Conservation (phyloP, 495 filamentous ascomycete genomes). For the Talaromyces trachyspermus region DNA sequence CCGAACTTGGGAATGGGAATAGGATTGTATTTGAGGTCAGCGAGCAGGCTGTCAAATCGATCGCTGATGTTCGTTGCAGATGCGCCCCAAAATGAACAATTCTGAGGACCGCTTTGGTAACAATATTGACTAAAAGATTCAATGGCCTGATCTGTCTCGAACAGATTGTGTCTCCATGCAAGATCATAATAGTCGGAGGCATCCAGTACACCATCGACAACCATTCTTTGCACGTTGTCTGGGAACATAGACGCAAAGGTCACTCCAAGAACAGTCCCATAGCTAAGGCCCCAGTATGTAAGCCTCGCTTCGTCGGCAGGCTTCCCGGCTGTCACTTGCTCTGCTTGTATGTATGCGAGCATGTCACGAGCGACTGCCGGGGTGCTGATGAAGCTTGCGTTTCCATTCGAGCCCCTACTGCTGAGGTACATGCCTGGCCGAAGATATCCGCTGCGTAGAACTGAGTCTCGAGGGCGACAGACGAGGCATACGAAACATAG, state of each 20-base stretch:
- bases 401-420: constrained; percentile 15
- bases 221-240: constrained; percentile 28
- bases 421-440: constrained; percentile 22
- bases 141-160: constrained; percentile 32
- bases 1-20: constrained; percentile 23
- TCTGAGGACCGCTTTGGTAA: constrained; percentile 24
- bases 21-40: constrained; percentile 29
- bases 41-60: constrained; percentile 27
- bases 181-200: constrained; percentile 26
- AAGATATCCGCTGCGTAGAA: constrained; percentile 22
- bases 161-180: constrained; percentile 29
- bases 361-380: constrained; percentile 29
- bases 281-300: constrained; percentile 52
- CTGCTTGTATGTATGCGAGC: constrained; percentile 29
- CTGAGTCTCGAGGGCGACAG: constrained; percentile 15
- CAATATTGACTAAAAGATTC: constrained; percentile 34
- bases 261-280: constrained; percentile 52
- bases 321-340: constrained; percentile 12
- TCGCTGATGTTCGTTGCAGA: constrained; percentile 22
- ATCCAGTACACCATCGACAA: constrained; percentile 43
- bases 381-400: constrained; percentile 28
- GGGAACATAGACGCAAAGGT: constrained; percentile 42
- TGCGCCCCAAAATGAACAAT: constrained; percentile 36
- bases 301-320: constrained; percentile 28
- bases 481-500: not conserved